Evolutionary conservation across 768 basidiomycete species (phyloP), one percentile per base, ranked within the genome.

Genomic region (Suillus brevipes): DNA sequence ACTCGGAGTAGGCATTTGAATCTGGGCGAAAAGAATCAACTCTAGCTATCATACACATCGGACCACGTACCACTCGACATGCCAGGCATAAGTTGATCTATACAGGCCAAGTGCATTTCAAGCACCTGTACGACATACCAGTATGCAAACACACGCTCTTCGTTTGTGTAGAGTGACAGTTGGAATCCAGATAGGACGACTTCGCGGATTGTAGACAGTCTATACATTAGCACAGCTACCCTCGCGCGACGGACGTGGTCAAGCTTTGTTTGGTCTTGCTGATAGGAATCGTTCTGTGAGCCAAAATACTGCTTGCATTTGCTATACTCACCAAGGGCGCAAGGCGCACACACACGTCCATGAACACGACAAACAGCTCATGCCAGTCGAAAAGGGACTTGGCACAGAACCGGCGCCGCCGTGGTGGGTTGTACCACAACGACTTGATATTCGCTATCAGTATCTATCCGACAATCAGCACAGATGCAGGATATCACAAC

Each of bases 161-260:
- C 84, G 1, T 81, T 74, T 25, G 85, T 80, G 69, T 93, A 92
- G 8, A 95, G 74, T 53, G 91, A 89, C 25, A 93, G 75, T 73
- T 94, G 91, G 66, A 91, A 90, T 2, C 90, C 93, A 2, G 91
- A 88, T 52, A 89, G 78, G 6, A 93, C 74, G 16, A 95, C 80
- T 67, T 94, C 91, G 45, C 86, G 83, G 4, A 91, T 80, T 12
- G 83, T 76, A 6, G 83, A 77, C 20, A 92, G 74, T 52, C 91
- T 83, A 82, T 87, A 87, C n/a, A 84, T 62, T 5, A 88, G 76
- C 4, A 86, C 81, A 0, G 80, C 80, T 7, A 80, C 74, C 1
- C 85, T 84, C 9, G 89, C 63, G 20, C 81, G 78, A 43, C 66
- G 65, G 8, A 84, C 56, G 8, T 84, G 71, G 58, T 81, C 76